Conservation (phyloP, 108 stramenopile species). For the Skeletonema grethae region DNA sequence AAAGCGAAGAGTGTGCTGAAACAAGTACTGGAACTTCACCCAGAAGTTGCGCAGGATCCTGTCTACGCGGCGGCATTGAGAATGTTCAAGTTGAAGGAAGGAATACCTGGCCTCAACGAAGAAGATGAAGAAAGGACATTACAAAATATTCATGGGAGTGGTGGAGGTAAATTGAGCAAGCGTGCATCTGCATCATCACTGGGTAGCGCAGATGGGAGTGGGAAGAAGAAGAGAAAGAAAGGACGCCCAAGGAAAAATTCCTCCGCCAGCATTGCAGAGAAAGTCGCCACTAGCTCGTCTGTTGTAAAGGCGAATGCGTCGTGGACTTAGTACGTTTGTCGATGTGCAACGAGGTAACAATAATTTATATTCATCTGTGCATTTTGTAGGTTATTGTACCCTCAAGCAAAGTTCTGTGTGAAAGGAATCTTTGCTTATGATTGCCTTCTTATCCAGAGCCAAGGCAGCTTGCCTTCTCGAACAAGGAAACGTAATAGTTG, state of each 20-base stretch:
- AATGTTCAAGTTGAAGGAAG: slow-evolving; percentile 28
- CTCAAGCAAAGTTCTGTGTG: too few relatives aligned
- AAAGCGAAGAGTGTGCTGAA: slow-evolving; percentile 7
- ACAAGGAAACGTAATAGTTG: too few relatives aligned
- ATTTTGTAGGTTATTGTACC: too few relatives aligned
- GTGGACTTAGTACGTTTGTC: background rate
- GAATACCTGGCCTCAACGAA: slow-evolving; percentile 3
- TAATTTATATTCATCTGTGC: background rate
- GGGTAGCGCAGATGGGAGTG: background rate
- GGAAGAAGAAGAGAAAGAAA: slow-evolving; percentile 20
- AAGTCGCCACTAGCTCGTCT: background rate
- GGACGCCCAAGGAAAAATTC: slow-evolving; percentile 10
- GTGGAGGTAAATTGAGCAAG: slow-evolving; percentile 3
- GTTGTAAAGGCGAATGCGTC: background rate
- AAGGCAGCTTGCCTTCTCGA: too few relatives aligned
- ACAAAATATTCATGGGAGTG: background rate
- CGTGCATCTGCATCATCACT: slow-evolving; percentile 7
- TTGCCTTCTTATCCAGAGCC: too few relatives aligned
- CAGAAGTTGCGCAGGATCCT: slow-evolving; percentile 36
- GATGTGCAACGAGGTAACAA: background rate
- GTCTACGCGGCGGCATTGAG: slow-evolving; percentile 33
- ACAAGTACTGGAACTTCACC: slow-evolving; percentile 27
- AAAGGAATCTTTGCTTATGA: too few relatives aligned
- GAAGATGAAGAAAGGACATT: slow-evolving; percentile 2
- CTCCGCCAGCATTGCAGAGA: background rate